These are phyloP conservation scores for Aspergillus ellipticus DNA, from an alignment of 495 filamentous ascomycete species.

Conservation along the genomic window DNA sequence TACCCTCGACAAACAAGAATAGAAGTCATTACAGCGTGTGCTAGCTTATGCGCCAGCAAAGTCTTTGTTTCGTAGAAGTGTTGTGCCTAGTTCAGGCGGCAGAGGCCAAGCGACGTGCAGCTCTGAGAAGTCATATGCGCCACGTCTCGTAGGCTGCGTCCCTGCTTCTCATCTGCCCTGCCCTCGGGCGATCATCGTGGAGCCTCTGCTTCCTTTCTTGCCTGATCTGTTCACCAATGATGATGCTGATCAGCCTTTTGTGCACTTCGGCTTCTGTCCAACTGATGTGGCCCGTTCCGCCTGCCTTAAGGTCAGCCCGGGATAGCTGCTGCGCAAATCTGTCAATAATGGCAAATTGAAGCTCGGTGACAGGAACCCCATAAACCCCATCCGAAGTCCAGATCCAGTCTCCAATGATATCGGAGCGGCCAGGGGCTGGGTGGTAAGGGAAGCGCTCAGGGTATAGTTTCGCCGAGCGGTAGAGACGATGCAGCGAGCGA, in stretches of 20 bases:
- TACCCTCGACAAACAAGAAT: slow-evolving; percentile 20
- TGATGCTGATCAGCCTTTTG: slow-evolving; percentile 43
- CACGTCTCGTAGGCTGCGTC: slow-evolving; percentile 29
- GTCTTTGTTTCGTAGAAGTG: neutral
- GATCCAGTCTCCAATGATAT: slow-evolving; percentile 45
- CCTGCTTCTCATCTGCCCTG: slow-evolving; percentile 9
- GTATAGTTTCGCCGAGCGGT: slow-evolving; percentile 36
- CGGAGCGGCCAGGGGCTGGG: slow-evolving; percentile 31
- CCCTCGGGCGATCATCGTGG: slow-evolving; percentile 5
- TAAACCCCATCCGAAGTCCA: slow-evolving; percentile 43
- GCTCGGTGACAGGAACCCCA: slow-evolving; percentile 43
- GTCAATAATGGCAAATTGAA: slow-evolving; percentile 45
- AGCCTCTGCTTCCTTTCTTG: slow-evolving; percentile 30
- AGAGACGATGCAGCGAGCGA: slow-evolving; percentile 35
- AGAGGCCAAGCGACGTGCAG: slow-evolving; percentile 1
- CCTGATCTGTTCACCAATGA: slow-evolving; percentile 47
- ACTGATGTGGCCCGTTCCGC: slow-evolving; percentile 39
- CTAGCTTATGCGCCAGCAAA: neutral
- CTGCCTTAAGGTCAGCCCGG: slow-evolving; percentile 33
- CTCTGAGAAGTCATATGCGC: slow-evolving; percentile 18
- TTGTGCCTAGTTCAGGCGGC: neutral
- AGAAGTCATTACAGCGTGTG: slow-evolving; percentile 5
- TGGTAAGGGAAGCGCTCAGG: slow-evolving; percentile 40
- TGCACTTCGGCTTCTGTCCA: slow-evolving; percentile 48
- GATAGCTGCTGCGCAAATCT: slow-evolving; percentile 42